Conservation (phyloP, 2,329 filamentous ascomycete species). For the Fusarium pseudoanthophilum region DNA sequence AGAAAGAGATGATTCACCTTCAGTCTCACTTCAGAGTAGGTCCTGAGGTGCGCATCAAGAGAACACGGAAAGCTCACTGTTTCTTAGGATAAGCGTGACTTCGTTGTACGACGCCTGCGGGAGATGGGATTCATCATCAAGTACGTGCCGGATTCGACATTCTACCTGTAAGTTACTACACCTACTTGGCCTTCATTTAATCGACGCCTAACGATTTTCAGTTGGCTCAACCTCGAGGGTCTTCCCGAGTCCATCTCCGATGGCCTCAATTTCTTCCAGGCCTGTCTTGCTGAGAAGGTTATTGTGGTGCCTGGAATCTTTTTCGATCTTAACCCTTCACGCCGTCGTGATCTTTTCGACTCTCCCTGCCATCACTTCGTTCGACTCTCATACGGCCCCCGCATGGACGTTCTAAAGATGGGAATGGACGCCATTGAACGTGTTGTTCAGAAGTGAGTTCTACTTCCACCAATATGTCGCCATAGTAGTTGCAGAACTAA, state of each 20-base stretch:
- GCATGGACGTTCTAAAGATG: conserved; percentile 80
- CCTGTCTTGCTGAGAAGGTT: conserved; percentile 91
- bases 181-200: neutral
- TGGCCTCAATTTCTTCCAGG: conserved; percentile 96
- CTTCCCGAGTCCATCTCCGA: conserved; percentile 87
- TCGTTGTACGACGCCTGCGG: conserved; percentile 80
- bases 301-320: conserved; percentile 98
- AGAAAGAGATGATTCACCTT: conserved; percentile 86
- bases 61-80: neutral
- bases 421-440: conserved; percentile 88
- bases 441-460: conserved; percentile 75
- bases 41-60: conserved; percentile 3
- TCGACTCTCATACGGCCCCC: conserved; percentile 84
- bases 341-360: conserved; percentile 91
- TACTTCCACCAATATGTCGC: neutral
- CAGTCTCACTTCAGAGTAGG: conserved; percentile 83
- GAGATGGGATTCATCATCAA: conserved; percentile 90
- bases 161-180: conserved; percentile 79
- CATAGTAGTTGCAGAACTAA: conserved; percentile 4
- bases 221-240: conserved; percentile 70
- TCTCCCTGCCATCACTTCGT: conserved; percentile 94
- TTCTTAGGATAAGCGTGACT: conserved; percentile 85
- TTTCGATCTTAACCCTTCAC: conserved; percentile 93
- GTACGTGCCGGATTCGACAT: conserved; percentile 88
- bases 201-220: conserved; percentile 17